Evolutionary conservation across 1,139 yeast genomes (phyloP).

Genomic region (Pneumocystis canis): DNA sequence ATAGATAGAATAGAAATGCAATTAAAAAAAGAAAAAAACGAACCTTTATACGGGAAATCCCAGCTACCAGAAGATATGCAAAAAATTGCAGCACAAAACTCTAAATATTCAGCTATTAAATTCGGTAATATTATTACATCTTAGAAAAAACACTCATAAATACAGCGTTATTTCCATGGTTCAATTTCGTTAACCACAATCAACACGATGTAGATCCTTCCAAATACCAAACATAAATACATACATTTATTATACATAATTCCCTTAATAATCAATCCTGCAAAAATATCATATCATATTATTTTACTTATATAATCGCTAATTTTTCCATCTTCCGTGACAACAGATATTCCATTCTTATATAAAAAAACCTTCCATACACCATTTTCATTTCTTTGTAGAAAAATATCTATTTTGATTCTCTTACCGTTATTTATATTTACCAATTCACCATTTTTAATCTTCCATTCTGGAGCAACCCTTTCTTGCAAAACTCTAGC

Average conservation of each 20-base stretch:
- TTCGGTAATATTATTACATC: slow-evolving; percentile 19
- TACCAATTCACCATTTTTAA: background rate
- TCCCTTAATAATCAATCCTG: background rate
- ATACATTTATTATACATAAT: slow-evolving; percentile 22
- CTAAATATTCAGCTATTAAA: slow-evolving; percentile 53
- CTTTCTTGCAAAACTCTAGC: background rate
- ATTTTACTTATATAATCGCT: background rate
- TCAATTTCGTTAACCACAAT: slow-evolving; percentile 68
- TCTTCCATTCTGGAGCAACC: background rate
- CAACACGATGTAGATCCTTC: slow-evolving; percentile 55
- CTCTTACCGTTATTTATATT: background rate
- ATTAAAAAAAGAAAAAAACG: slow-evolving; percentile 48
- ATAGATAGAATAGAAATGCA: slow-evolving; percentile 66
- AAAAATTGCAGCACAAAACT: slow-evolving; percentile 65
- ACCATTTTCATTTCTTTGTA: background rate
- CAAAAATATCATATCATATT: background rate
- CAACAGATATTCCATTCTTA: background rate
- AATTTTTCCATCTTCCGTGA: background rate
- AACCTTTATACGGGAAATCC: slow-evolving; percentile 45
- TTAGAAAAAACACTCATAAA: background rate
- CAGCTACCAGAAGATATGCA: slow-evolving; percentile 53
- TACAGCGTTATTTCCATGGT: slow-evolving; percentile 41
- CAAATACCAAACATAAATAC: background rate
- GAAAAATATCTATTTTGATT: background rate
- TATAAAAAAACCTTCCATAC: background rate